Evolutionary conservation across 108 stramenopile genomes (phyloP).

Genomic region (Nitzschia palea): DNA sequence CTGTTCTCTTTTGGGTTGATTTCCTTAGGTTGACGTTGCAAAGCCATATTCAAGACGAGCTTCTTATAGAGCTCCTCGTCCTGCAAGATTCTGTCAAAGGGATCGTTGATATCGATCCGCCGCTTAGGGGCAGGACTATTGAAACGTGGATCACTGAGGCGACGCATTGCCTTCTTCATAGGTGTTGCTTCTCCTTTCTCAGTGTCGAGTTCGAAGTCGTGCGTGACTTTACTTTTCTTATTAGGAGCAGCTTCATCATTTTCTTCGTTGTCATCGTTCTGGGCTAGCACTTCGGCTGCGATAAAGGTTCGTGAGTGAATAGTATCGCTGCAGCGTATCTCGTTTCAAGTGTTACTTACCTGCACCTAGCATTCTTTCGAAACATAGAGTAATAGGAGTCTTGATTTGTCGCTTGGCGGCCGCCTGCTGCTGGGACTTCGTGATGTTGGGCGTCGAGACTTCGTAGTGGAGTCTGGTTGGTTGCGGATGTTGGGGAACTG

Average conservation of each 20-base stretch:
- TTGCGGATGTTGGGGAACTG: conserved; percentile 1
- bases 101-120: conserved; percentile 18
- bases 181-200: neutral
- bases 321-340: neutral
- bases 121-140: conserved; percentile 5
- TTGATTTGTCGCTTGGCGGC: conserved; percentile 20
- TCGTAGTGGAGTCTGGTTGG: conserved; percentile 3
- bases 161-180: conserved; percentile 13
- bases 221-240: conserved; percentile 12
- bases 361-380: conserved; percentile 56
- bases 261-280: neutral
- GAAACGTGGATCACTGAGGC: conserved; percentile 34
- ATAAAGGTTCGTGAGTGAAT: neutral
- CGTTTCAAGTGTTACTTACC: conserved; percentile 25
- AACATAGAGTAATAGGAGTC: conserved; percentile 49
- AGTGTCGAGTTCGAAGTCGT: neutral
- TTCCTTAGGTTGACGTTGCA: conserved; percentile 45
- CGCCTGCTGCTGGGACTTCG: neutral
- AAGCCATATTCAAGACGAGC: conserved; percentile 56
- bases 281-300: conserved; percentile 20
- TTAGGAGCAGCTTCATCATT: neutral
- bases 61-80: conserved; percentile 41
- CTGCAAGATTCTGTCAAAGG: conserved; percentile 28
- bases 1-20: conserved; percentile 9
- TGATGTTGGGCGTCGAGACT: conserved; percentile 8